phyloP scores from a whole-genome alignment of 2,329 filamentous ascomycete species.

The Stenocarpella maydis region DNA sequence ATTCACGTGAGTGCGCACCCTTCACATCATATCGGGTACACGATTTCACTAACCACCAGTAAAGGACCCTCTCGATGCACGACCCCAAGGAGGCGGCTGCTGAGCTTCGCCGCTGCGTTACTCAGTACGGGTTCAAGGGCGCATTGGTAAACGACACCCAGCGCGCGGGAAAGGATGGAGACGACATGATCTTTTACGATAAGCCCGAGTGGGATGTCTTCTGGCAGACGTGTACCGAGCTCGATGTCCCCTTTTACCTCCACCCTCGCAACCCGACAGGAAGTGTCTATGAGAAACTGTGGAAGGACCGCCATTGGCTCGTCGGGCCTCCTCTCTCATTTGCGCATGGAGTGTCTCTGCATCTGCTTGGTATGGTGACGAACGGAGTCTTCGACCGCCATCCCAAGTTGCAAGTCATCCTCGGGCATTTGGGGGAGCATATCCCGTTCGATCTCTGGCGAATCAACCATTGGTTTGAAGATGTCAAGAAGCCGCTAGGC shows the following conservation, averaged over 20 bases:
- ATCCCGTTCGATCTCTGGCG: constrained; percentile 59
- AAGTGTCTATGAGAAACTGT: constrained; percentile 44
- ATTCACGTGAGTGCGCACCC: constrained; percentile 48
- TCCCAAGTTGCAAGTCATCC: constrained; percentile 54
- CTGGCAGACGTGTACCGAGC: constrained; percentile 64
- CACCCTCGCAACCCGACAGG: constrained; percentile 68
- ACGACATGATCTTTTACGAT: constrained; percentile 72
- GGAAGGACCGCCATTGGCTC: constrained; percentile 65
- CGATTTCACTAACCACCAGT: not conserved
- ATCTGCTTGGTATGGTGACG: constrained; percentile 60
- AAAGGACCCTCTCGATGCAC: constrained; percentile 56
- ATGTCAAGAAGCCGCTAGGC: constrained; percentile 43
- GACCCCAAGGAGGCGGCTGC: constrained; percentile 57
- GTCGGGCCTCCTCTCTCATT: constrained; percentile 67
- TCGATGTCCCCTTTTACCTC: constrained; percentile 71
- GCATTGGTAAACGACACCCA: constrained; percentile 70
- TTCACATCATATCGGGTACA: not conserved
- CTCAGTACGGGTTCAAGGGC: constrained; percentile 67
- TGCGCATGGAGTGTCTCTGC: constrained; percentile 65
- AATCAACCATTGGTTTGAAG: constrained; percentile 64
- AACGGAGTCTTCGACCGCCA: constrained; percentile 60
- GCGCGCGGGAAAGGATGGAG: constrained; percentile 63
- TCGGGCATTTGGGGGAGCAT: constrained; percentile 59
- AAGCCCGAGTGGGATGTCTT: constrained; percentile 67
- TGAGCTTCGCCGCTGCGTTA: constrained; percentile 63